Evolutionary conservation across 2,329 filamentous ascomycete species (phyloP), one percentile per base, ranked within the genome.

Genomic region (Fusarium pseudograminearum): DNA sequence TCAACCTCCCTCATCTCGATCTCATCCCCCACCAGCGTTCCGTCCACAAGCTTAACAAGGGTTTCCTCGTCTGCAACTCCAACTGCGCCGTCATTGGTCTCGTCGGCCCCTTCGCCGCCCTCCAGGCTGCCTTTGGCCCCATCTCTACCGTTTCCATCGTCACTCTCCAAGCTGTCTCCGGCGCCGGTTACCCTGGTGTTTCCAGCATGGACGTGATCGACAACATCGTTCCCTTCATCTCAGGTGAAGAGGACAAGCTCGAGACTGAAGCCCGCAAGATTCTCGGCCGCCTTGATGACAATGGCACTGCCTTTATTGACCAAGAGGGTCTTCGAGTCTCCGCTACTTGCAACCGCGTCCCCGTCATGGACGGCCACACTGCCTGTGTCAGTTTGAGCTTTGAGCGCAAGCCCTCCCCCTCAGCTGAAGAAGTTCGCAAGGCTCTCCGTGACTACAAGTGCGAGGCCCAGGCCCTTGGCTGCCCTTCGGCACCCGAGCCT

Each of bases 41-140:
- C 77, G 86, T 91, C 44, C 88, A 92, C 79, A 83, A 84, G 30
- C 85, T 97, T 45, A 84, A 91, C 67, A 94, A 92, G 81, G 96
- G 96, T 26, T 97, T 98, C 83, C 83, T 98, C 38, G 93, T 98
- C 65, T 98, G 95, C 87, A 98, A 98, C 84, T 97, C 93, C 71
- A 98, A 98, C 84, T 99, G 96, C 83, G 95, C 95, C 59, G 95
- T 98, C 76, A 97, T 98, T 75, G 95, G 95, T 48, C 89, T 98
- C 61, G 95, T 98, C 65, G 97, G 97, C 69, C 96, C 96, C 26
- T 95, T 98, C 77, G 94, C 94, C 14, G 95, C 95, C 18, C 88
- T 98, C 36, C 92, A 97, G 80, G 88, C 90, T 54, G 90, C 88
- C 74, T 97, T 98, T 76, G 96, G 95, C 45, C 90, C 91, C 74